These are phyloP conservation scores for Auxenochlorella pyrenoidosa DNA, from an alignment of 139 green algal species.

Conservation along the genomic window DNA sequence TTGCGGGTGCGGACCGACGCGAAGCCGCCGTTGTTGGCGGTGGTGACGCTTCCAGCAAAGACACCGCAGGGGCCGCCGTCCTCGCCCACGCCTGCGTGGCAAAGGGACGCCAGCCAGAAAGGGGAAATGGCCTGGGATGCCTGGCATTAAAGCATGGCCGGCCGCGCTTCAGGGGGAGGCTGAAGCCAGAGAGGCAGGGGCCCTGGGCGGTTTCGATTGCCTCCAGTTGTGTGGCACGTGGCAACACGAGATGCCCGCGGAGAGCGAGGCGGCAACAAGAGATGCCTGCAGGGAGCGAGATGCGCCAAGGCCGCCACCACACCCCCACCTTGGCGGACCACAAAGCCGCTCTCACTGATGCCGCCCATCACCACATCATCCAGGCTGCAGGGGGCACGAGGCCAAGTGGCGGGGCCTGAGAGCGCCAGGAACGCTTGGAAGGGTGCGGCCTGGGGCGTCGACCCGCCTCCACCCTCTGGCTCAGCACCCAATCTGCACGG, in stretches of 20 bases:
- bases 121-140: too few relatives aligned
- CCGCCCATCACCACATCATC: conserved; percentile 98
- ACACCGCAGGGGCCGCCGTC: conserved; percentile 64
- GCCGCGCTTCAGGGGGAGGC: too few relatives aligned
- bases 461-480: too few relatives aligned
- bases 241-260: too few relatives aligned
- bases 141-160: too few relatives aligned
- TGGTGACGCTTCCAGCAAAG: conserved; percentile 79
- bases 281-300: too few relatives aligned
- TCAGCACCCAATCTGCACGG: too few relatives aligned
- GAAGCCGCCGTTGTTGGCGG: conserved; percentile 93
- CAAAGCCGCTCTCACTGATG: conserved; percentile 63
- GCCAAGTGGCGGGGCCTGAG: background rate
- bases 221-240: background rate
- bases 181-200: too few relatives aligned
- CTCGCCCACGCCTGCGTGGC: conserved; percentile 62
- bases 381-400: conserved; percentile 52
- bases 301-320: too few relatives aligned
- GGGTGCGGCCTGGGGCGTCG: background rate
- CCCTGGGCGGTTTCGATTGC: too few relatives aligned
- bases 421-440: background rate
- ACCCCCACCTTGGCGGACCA: conserved; percentile 35
- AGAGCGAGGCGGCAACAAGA: too few relatives aligned
- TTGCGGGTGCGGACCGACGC: conserved; percentile 85
- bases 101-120: background rate